phyloP scores from a whole-genome alignment of 2,329 filamentous ascomycete species.

The Fusarium buharicum region DNA sequence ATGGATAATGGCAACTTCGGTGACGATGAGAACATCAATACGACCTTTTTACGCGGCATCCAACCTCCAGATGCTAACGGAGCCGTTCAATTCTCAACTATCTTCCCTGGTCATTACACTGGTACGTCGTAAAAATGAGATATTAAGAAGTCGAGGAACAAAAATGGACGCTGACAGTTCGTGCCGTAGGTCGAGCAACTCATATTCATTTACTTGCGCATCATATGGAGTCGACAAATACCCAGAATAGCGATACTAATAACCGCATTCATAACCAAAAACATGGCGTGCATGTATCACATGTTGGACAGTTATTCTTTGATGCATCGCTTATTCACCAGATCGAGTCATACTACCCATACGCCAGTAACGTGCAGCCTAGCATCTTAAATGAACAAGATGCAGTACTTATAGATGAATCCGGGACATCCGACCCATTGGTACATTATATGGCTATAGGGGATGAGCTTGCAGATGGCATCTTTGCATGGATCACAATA shows the following conservation, averaged over 20 bases:
- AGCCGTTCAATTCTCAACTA: constrained; percentile 54
- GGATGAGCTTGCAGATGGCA: constrained; percentile 60
- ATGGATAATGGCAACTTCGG: constrained; percentile 49
- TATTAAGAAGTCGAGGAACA: too few relatives aligned
- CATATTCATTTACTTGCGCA: constrained; percentile 57
- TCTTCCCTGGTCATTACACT: constrained; percentile 58
- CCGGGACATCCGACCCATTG: constrained; percentile 62
- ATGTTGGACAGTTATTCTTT: constrained; percentile 73
- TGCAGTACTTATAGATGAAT: constrained; percentile 53
- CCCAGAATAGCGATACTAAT: too few relatives aligned
- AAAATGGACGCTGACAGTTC: too few relatives aligned
- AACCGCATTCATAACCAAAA: constrained; percentile 51
- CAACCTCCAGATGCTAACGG: constrained; percentile 54
- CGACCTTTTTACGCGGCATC: constrained; percentile 54
- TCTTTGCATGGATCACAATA: constrained; percentile 65
- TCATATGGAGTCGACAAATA: constrained; percentile 53
- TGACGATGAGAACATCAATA: constrained; percentile 46
- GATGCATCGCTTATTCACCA: constrained; percentile 61
- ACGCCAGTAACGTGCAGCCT: constrained; percentile 54
- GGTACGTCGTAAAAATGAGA: too few relatives aligned
- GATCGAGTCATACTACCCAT: constrained; percentile 59
- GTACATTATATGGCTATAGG: constrained; percentile 68
- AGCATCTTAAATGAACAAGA: constrained; percentile 63
- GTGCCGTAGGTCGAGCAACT: constrained; percentile 48
- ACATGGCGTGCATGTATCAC: constrained; percentile 53